Base-by-base conservation (phyloP, 768 basidiomycete genomes). In the Pulveroboletus sp. region DNA sequence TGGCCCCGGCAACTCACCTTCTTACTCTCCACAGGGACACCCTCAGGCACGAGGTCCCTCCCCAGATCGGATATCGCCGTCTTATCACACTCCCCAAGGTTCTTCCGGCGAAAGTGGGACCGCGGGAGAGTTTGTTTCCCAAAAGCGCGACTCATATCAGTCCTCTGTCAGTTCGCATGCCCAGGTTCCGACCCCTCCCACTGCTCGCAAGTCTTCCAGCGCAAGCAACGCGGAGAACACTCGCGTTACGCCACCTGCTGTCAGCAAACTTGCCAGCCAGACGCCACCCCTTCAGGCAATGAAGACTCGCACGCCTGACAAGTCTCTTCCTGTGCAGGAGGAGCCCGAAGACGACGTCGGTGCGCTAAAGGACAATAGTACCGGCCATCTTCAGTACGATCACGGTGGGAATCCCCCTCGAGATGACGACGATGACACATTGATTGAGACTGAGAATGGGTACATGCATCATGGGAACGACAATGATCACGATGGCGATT, bases 241-340 rank as follows among this genome's bases (percentile, higher is more conserved):
- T 30, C 66, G 68, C 32, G 54, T 55, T 5, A 69, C 73, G 0
- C 73, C 74, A 18, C 71, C 73, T 28, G 65, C 66, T 0, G 57
- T 51, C 37, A 62, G 67, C 61, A 67, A 71, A 54, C 65, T 74
- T 50, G 68, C 73, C 26, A 78, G 71, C 38, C 79, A 81, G 56
- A 80, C 82, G 0, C 78, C 82, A 0, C 81, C 83, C 15, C 54
- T 76, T 46, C 82, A 81, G 58, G 64, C 73, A 9, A 72, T 77
- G 57, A 65, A 63, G 62, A 71, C 76, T 6, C 80, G 83, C 18
- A 80, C 81, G 18, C 81, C 86, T 2, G 86, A 87, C 64, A 75
- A 84, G 31, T 86, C 86, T 14, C 73, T 89, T 24, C 86, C 86
- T 17, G 77, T 88, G 3, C 86, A 89, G 64, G 86, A 89, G 62